phyloP scores from a whole-genome alignment of 306 rosid species.

The Glycine latifolia region DNA sequence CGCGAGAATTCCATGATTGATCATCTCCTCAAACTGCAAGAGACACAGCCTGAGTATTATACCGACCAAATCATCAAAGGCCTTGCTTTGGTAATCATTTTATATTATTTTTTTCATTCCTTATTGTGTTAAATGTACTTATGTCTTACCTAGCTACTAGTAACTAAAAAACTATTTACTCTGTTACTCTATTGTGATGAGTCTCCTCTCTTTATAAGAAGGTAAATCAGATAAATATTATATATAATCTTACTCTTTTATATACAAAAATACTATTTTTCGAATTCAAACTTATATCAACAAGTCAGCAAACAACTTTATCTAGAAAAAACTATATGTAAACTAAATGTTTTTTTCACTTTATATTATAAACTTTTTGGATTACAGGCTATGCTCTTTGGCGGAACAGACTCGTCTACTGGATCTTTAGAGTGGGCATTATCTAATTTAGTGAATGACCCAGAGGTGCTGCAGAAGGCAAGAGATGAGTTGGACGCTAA shows the following conservation, averaged over 20 bases:
- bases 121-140: not conserved
- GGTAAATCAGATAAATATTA: too few species aligned
- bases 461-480: not conserved
- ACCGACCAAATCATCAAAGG: slow-evolving; percentile 11
- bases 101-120: too few species aligned
- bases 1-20: not conserved
- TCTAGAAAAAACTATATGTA: not conserved
- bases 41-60: not conserved
- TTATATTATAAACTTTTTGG: not conserved
- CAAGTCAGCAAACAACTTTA: too few species aligned
- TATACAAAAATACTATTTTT: too few species aligned
- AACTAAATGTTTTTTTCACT: not conserved
- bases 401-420: slow-evolving; percentile 14
- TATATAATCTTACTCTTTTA: too few species aligned
- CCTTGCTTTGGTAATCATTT: not conserved
- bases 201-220: too few species aligned
- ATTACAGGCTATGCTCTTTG: slow-evolving; percentile 8
- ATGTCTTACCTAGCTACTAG: not conserved
- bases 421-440: slow-evolving; percentile 14
- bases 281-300: too few species aligned
- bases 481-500: not conserved
- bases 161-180: too few species aligned
- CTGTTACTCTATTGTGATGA: too few species aligned
- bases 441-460: not conserved
- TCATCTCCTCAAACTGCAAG: slow-evolving; percentile 14